Evolutionary conservation across 2,329 filamentous ascomycete species (phyloP).

Genomic region (Pseudogymnoascus sp.): DNA sequence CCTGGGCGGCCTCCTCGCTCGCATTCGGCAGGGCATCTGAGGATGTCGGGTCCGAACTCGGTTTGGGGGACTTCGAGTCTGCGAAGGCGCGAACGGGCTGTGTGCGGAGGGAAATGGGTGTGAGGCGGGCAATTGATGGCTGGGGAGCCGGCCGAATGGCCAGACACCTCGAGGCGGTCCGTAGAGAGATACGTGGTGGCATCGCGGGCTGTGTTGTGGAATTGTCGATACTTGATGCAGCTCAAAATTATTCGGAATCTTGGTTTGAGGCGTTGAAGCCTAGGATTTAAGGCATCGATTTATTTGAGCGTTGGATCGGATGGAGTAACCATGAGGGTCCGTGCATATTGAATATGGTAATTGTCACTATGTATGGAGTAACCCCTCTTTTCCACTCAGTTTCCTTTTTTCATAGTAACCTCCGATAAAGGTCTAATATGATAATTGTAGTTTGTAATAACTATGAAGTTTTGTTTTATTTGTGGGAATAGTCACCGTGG

Average conservation of each 20-base stretch:
- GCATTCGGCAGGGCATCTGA: constrained; percentile 47
- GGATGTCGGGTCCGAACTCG: constrained; percentile 39
- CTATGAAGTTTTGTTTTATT: not conserved
- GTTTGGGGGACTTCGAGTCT: constrained; percentile 22
- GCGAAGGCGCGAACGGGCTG: constrained; percentile 24
- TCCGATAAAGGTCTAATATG: constrained; percentile 2
- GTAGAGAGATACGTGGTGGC: constrained; percentile 48
- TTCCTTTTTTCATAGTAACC: not conserved
- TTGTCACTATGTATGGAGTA: not conserved
- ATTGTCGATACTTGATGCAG: constrained; percentile 1
- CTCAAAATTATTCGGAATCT: constrained; percentile 11
- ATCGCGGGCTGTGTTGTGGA: constrained; percentile 31
- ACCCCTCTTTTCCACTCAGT: not conserved
- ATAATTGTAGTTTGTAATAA: constrained; percentile 2
- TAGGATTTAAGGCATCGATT: not conserved
- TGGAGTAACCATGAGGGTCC: not conserved
- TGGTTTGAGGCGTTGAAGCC: not conserved
- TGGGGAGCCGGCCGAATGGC: constrained; percentile 30
- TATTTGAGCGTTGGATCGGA: not conserved
- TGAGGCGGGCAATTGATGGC: constrained; percentile 28
- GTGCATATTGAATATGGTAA: not conserved
- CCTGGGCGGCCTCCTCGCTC: constrained; percentile 56
- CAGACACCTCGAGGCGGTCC: constrained; percentile 37
- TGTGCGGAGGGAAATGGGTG: constrained; percentile 22
- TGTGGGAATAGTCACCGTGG: not conserved